Conservation (phyloP, 257 asterid species). For the Rhazya stricta region DNA sequence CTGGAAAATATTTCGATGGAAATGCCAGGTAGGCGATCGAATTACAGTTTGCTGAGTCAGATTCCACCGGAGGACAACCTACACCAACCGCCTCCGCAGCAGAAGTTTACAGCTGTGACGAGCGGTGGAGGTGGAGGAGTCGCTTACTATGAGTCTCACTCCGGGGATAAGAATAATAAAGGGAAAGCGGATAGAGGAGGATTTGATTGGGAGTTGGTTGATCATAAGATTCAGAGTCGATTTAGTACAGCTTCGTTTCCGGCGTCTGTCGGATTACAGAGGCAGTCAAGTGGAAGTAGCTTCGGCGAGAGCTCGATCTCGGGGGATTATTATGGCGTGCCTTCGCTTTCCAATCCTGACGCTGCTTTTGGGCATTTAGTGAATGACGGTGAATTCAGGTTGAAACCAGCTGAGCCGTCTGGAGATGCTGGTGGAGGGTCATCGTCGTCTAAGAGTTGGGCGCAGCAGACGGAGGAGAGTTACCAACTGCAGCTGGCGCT, state of each 20-base stretch:
- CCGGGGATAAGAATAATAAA: constrained; percentile 52
- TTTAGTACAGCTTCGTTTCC: constrained; percentile 44
- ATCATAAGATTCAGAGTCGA: constrained; percentile 61
- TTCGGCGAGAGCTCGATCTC: constrained; percentile 82
- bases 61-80: constrained; percentile 56
- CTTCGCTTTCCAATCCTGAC: constrained; percentile 59
- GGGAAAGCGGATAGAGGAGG: constrained; percentile 41
- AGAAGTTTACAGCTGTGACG: constrained; percentile 32
- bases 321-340: constrained; percentile 53
- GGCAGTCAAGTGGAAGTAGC: constrained; percentile 96
- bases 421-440: constrained; percentile 46
- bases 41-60: constrained; percentile 62
- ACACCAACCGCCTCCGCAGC: constrained; percentile 36
- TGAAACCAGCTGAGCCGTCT: constrained; percentile 39
- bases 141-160: constrained; percentile 49
- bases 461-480: constrained; percentile 98
- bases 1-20: constrained; percentile 44
- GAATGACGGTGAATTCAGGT: constrained; percentile 39
- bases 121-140: constrained; percentile 31
- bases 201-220: constrained; percentile 64
- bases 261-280: constrained; percentile 56
- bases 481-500: constrained; percentile 87
- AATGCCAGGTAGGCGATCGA: constrained; percentile 72
- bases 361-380: constrained; percentile 23
- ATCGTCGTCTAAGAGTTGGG: constrained; percentile 82